A percentile compares a stretch with the other conserved stretches of the same genome.
phyloP scores from a whole-genome alignment of 2,329 filamentous ascomycete genomes.

The Xylariaceae sp. region DNA sequence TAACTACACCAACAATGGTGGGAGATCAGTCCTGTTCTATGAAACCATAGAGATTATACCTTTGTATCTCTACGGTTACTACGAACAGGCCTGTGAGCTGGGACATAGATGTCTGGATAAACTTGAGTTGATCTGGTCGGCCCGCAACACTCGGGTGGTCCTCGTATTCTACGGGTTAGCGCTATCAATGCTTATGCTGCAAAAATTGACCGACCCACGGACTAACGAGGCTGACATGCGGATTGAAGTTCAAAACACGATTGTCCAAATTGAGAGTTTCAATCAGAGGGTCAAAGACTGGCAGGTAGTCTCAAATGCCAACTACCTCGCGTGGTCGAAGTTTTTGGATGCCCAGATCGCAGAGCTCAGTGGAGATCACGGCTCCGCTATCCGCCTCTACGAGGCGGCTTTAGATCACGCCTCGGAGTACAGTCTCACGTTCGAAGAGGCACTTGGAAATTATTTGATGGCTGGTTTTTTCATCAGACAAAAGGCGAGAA shows the following conservation, averaged over 20 bases:
- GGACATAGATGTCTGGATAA: slow-evolving; percentile 57
- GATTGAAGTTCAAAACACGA: slow-evolving; percentile 52
- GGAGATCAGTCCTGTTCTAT: slow-evolving; percentile 71
- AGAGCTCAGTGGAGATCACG: slow-evolving; percentile 65
- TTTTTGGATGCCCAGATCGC: slow-evolving; percentile 72
- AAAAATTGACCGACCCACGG: slow-evolving; percentile 55
- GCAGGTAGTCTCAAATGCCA: slow-evolving; percentile 68
- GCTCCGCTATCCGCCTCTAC: slow-evolving; percentile 65
- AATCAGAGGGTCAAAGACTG: slow-evolving; percentile 68
- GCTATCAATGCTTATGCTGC: slow-evolving; percentile 58
- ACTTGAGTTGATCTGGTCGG: slow-evolving; percentile 61
- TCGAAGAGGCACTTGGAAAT: slow-evolving; percentile 76
- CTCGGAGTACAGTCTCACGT: slow-evolving; percentile 66
- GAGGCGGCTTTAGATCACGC: slow-evolving; percentile 76
- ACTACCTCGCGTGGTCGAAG: slow-evolving; percentile 73
- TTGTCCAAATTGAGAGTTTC: slow-evolving; percentile 60
- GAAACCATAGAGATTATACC: slow-evolving; percentile 69
- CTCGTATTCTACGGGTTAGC: slow-evolving; percentile 67
- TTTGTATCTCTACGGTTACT: slow-evolving; percentile 68
- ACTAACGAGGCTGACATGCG: slow-evolving; percentile 50
- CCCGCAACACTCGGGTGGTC: slow-evolving; percentile 61
- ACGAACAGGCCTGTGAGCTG: slow-evolving; percentile 62
- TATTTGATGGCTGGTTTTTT: slow-evolving; percentile 77
- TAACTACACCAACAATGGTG: slow-evolving; percentile 61
- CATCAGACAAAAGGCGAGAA: slow-evolving; percentile 65